Evolutionary conservation across 495 filamentous ascomycete genomes (phyloP), one percentile per base, ranked within the genome.

Genomic region (Aspergillus hancockii): DNA sequence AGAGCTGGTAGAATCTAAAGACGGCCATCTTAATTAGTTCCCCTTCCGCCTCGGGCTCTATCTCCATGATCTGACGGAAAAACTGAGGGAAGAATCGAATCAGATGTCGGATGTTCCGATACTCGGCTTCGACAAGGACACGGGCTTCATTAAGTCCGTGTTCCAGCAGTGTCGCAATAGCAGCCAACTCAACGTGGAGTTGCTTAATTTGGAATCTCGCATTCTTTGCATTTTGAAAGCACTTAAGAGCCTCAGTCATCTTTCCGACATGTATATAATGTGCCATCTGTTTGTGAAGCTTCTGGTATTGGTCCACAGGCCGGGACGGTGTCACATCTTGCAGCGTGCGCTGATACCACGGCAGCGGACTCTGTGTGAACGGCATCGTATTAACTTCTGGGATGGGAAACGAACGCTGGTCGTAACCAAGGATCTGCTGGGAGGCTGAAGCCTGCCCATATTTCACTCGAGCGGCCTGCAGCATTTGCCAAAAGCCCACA

Each of bases 401-500:
- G 16, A 58, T 46, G 28, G 65, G 69, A 34, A 68, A 59, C 23
- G 71, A 70, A n/a, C 53, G 63, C 41, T 67, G 68, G 45, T 71
- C 69, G 40, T 67, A 61, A 9, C 77, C 77, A 38, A 79, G 57
- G 30, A 80, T 64, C n/a, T 70, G 70, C 49, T 67, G 68, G n/a
- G 71, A 75, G 38, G 61, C 55, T 50, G 75, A 56, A 8, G 69
- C 63, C 56, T 70, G 61, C n/a, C 63, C 61, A 49, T 74, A 62
- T 53, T 71, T 62, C 8, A 66, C 55, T 40, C 71, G 74, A 7
- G 77, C 75, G 5, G 76, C 71, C 47, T 77, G 74, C 14, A 79
- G 57, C 77, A 79, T 75, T 19, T 74, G 70, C 75, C 76, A 80
- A 50, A 74, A 65, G 13, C 77, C 75, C 18, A 75, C 69, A 0